Base-by-base conservation (phyloP, 164 flowering plant genomes). In the Kalanchoe fedtschenkoi region DNA sequence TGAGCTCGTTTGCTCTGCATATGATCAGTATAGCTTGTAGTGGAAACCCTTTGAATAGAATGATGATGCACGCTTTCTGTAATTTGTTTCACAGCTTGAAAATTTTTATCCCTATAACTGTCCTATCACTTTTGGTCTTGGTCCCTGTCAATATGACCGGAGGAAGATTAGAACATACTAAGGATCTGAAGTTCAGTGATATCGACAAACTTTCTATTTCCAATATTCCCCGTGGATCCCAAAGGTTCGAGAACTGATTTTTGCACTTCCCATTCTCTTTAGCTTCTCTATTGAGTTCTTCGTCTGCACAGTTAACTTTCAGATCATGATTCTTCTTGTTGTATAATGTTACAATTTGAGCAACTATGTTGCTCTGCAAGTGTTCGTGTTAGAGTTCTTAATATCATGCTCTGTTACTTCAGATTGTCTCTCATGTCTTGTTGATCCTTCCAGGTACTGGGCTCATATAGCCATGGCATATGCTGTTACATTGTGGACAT, bases 401-500 rank as follows among this genome's bases (percentile, higher is more conserved):
- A n/a, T 7, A 24, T 21, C 9, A 22, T 47, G 24, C 22, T 44
- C 53, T 4, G n/a, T n/a, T 44, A 29, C 55, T 7, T 26, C 26
- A 51, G 6, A 51, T 24, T 10, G 16, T 51, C 6, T 3, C 3
- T 26, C 30, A 4, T 51, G 56, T 32, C 22, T 19, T 9, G 13
- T 22, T 35, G 68, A 26, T 51, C 53, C 33, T 56, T 74, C 64
- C 82, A 92, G 96, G 83, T 90, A 88, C 65, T 92, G 83, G 73
- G 65, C 67, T 62, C 99, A 95, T 74, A 76, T 89, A 61, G 71
- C 69, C 46, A 68, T 86, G 91, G 81, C 82, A 57, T 95, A 95
- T 71, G 55, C 79, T 68, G 86, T 88, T 72, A 95, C 99, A 1
- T 33, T 89, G 21, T 95, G 96, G 95, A 82, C 65, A 28, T 95